Percentiles rank a stretch among this genome's conserved stretches.
Evolutionary conservation across 1,139 yeast genomes (phyloP).

Genomic region (Yamadazyma buinensis): DNA sequence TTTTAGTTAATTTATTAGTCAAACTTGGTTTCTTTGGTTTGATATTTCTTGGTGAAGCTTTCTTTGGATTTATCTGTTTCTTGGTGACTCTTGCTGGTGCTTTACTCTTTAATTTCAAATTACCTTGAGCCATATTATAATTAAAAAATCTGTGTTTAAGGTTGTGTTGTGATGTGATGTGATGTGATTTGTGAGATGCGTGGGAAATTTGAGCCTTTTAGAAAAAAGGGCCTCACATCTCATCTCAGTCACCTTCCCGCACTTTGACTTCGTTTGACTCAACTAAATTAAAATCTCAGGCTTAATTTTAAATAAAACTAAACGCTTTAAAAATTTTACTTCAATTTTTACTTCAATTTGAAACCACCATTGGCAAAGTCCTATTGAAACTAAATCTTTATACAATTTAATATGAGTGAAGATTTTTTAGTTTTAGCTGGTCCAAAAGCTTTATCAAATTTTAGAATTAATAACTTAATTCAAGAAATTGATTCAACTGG

Average conservation of each 20-base stretch:
- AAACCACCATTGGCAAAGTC: too few species aligned
- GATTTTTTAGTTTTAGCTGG: slow-evolving; percentile 70
- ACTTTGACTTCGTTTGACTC: slow-evolving; percentile 2
- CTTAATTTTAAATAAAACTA: background rate
- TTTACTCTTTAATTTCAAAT: slow-evolving; percentile 44
- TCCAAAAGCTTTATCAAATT: slow-evolving; percentile 83
- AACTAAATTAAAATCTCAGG: background rate
- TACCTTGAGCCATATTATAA: slow-evolving; percentile 57
- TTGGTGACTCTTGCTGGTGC: slow-evolving; percentile 50
- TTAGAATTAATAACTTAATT: slow-evolving; percentile 72
- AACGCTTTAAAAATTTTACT: too few species aligned
- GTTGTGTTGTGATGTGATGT: too few species aligned
- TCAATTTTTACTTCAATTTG: background rate
- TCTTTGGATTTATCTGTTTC: slow-evolving; percentile 55
- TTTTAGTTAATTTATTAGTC: slow-evolving; percentile 50
- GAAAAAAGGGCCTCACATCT: too few species aligned
- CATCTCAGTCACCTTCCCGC: background rate
- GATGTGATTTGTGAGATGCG: too few species aligned
- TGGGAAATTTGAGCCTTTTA: too few species aligned
- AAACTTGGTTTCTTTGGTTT: slow-evolving; percentile 64
- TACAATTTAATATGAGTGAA: slow-evolving; percentile 10
- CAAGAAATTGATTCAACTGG: slow-evolving; percentile 56
- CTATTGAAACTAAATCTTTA: too few species aligned
- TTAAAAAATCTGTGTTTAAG: too few species aligned
- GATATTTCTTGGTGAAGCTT: slow-evolving; percentile 66